Percentiles rank a stretch among this genome's conserved stretches.
Evolutionary conservation across 148 eudicot species (phyloP).

Genomic region (Oxyria digyna): DNA sequence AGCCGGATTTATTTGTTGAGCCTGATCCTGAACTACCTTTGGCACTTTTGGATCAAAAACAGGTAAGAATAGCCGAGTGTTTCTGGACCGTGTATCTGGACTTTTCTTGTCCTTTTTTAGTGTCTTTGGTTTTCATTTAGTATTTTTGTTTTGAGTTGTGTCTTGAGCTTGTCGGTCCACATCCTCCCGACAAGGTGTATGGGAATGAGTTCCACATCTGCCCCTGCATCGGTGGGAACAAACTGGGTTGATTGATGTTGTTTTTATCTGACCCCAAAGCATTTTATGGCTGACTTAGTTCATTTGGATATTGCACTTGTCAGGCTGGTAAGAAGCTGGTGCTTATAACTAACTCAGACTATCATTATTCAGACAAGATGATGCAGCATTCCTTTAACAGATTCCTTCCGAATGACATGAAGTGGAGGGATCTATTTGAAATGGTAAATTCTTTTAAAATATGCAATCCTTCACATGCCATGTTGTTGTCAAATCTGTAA

Average conservation of each 20-base stretch:
- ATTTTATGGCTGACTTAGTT: slow-evolving; percentile 6
- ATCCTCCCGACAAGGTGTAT: no score
- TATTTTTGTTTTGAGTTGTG: no score
- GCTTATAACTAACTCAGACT: slow-evolving; percentile 92
- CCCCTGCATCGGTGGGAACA: no score
- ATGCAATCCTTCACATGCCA: background rate
- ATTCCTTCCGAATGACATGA: slow-evolving; percentile 92
- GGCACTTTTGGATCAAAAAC: slow-evolving; percentile 91
- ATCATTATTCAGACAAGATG: slow-evolving; percentile 84
- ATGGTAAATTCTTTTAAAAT: slow-evolving; percentile 39
- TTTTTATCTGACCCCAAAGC: background rate
- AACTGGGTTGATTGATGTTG: background rate
- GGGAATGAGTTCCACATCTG: no score
- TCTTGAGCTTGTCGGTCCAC: no score
- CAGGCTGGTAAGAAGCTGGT: slow-evolving; percentile 92
- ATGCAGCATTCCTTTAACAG: slow-evolving; percentile 91
- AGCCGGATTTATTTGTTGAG: slow-evolving; percentile 87
- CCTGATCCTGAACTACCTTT: slow-evolving; percentile 97
- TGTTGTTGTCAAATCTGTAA: background rate
- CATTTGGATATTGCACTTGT: slow-evolving; percentile 11
- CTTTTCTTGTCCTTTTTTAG: no score
- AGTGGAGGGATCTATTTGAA: slow-evolving; percentile 91
- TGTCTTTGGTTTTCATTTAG: no score
- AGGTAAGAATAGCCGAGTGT: slow-evolving; percentile 33
- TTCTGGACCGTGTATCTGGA: no score